Evolutionary conservation across 1,139 yeast genomes (phyloP).

Genomic region (Diutina rugosa): DNA sequence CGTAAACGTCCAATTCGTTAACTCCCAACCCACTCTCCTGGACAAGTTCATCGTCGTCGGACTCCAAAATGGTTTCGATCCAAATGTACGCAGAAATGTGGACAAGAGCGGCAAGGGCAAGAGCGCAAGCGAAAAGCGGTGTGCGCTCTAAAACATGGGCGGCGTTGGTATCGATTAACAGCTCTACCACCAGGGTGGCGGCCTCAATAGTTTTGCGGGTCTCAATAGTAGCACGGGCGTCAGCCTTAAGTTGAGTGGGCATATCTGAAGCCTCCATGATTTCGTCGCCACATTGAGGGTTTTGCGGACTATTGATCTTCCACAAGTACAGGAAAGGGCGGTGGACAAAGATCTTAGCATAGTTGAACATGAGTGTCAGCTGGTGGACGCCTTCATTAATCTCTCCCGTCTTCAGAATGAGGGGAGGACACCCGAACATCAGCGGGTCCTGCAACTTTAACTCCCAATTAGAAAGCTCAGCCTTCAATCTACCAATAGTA

Average conservation of each 20-base stretch:
- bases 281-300: conserved; percentile 22
- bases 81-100: conserved; percentile 38
- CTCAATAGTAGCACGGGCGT: conserved; percentile 31
- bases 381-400: conserved; percentile 41
- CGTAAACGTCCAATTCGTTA: conserved; percentile 23
- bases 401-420: conserved; percentile 24
- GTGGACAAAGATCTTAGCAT: conserved; percentile 38
- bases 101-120: conserved; percentile 36
- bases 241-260: conserved; percentile 7
- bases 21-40: neutral
- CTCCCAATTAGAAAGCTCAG: conserved; percentile 36
- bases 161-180: conserved; percentile 32
- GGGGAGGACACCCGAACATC: conserved; percentile 24
- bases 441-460: conserved; percentile 30
- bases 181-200: conserved; percentile 32
- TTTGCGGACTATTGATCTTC: conserved; percentile 32
- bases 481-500: conserved; percentile 20
- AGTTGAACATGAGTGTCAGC: conserved; percentile 28
- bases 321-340: conserved; percentile 37
- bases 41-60: conserved; percentile 6
- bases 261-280: conserved; percentile 8
- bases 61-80: conserved; percentile 19
- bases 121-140: conserved; percentile 36
- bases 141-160: conserved; percentile 27
- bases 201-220: conserved; percentile 39